phyloP scores from a whole-genome alignment of 208 protist species.

The Vickermania spadyakhi region DNA sequence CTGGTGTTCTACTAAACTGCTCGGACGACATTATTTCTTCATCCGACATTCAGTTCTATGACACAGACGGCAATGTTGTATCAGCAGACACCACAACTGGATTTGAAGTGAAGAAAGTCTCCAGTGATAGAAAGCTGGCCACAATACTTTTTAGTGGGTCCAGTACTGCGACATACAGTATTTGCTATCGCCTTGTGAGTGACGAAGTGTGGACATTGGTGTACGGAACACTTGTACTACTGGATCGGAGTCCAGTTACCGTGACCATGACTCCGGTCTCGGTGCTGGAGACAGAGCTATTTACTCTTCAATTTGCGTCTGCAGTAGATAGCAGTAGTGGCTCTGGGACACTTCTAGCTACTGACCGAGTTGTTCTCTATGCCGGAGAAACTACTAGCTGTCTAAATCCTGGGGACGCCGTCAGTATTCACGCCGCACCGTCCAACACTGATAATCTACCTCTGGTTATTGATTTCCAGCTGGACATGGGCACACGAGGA shows the following conservation, averaged over 20 bases:
- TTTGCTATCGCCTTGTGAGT: constrained; percentile 71
- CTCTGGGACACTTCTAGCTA: constrained; percentile 13
- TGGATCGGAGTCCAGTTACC: constrained; percentile 32
- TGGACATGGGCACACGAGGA: constrained; percentile 53
- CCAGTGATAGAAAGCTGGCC: constrained; percentile 2
- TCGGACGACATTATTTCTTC: constrained; percentile 46
- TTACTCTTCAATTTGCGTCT: constrained; percentile 62
- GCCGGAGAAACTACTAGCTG: constrained; percentile 47
- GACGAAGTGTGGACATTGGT: constrained; percentile 87
- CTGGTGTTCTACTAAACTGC: constrained; percentile 41
- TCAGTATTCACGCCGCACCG: constrained; percentile 32
- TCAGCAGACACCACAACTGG: constrained; percentile 18
- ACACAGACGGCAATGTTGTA: constrained; percentile 8
- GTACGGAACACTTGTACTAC: constrained; percentile 61
- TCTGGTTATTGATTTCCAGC: constrained; percentile 45
- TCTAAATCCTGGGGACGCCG: constrained; percentile 16
- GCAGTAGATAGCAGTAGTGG: constrained; percentile 2
- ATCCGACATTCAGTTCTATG: constrained; percentile 35
- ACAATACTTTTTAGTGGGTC: constrained; percentile 56
- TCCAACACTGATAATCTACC: constrained; percentile 60
- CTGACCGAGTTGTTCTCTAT: constrained; percentile 58
- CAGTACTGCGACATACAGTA: constrained; percentile 44
- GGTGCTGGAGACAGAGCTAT: constrained; percentile 68
- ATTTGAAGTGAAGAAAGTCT: not conserved
- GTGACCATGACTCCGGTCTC: constrained; percentile 38